Evolutionary conservation across 2,329 filamentous ascomycete species (phyloP), one percentile per base, ranked within the genome.

Genomic region (Moelleriella libera): DNA sequence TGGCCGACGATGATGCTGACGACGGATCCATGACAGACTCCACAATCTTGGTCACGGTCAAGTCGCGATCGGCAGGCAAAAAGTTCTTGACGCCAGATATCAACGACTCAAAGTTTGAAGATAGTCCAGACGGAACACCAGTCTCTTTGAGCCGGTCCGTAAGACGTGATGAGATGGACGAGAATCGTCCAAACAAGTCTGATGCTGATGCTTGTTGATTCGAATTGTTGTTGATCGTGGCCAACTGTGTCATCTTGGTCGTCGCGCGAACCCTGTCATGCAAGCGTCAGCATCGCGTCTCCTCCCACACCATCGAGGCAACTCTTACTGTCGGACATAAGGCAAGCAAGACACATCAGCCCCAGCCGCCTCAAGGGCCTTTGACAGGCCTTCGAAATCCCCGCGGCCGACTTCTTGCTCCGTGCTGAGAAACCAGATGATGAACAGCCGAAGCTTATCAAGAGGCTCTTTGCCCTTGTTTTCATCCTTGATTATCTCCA

Each of bases 61-160:
- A 76, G 60, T 98, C 94, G 57, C 89, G 88, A 68, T 98, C 94
- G 11, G 81, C 87, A 0, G 94, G 92, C n/a, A 98, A 70, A 67
- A 98, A 94, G 66, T 95, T 97, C 68, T 97, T 98, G 60, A 98
- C 90, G 42, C 90, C 90, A 5, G 88, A 90, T 52, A 97, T 89
- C 42, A 98, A 78, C 31, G 85, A 90, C 63, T 97, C 92, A 58
- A 98, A 87, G 62, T 97, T 97, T 47, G 81, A 80, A 1, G 76
- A 76, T 8, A 81, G 66, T 49, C 72, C 74, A 6, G 75, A 75
- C 1, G 90, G 80, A 14, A 94, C 87, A 32, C 79, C 79, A 5
- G 88, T 88, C 54, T 95, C 90, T 61, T 95, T 94, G 61, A 98
- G 83, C 29, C 88, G 85, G 64, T 96, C 89, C 6, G 92, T 96